Conservation (phyloP, 768 basidiomycete genomes). For the Boletus eberwhitei region DNA sequence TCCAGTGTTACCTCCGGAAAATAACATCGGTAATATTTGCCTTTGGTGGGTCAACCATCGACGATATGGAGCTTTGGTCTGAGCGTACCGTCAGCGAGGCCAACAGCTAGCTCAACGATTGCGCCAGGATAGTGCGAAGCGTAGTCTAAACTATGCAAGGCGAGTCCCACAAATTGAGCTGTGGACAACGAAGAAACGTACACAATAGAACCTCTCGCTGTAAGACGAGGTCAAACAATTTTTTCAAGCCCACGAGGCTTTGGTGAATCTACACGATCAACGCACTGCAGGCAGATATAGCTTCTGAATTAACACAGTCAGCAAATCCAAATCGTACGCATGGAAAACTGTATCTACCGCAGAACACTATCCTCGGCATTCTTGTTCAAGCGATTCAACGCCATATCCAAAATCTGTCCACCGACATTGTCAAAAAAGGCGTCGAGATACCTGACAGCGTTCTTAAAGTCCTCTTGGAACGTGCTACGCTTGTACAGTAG, state of each 20-base stretch:
- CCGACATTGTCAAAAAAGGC: conserved; percentile 85
- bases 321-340: not conserved
- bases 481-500: conserved; percentile 86
- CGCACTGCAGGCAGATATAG: conserved; percentile 82
- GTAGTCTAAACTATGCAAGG: conserved; percentile 66
- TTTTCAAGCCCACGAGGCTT: conserved; percentile 60
- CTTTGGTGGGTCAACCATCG: conserved; percentile 68
- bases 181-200: conserved; percentile 31
- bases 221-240: conserved; percentile 65
- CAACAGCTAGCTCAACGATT: conserved; percentile 50
- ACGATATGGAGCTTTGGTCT: conserved; percentile 80
- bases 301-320: conserved; percentile 44
- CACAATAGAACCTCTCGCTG: conserved; percentile 86
- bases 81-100: conserved; percentile 64
- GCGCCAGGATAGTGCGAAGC: conserved; percentile 55
- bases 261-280: conserved; percentile 42
- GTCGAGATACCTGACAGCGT: conserved; percentile 69
- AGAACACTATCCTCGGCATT: conserved; percentile 78
- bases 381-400: conserved; percentile 69
- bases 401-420: conserved; percentile 78
- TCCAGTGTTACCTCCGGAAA: conserved; percentile 73
- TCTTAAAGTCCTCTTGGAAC: conserved; percentile 71
- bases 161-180: not conserved
- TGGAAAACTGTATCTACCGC: conserved; percentile 51
- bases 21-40: conserved; percentile 62